Percentiles rank a stretch among this genome's conserved stretches.
Evolutionary conservation across 768 basidiomycete genomes (phyloP).

Genomic region (Leccinum boreale): DNA sequence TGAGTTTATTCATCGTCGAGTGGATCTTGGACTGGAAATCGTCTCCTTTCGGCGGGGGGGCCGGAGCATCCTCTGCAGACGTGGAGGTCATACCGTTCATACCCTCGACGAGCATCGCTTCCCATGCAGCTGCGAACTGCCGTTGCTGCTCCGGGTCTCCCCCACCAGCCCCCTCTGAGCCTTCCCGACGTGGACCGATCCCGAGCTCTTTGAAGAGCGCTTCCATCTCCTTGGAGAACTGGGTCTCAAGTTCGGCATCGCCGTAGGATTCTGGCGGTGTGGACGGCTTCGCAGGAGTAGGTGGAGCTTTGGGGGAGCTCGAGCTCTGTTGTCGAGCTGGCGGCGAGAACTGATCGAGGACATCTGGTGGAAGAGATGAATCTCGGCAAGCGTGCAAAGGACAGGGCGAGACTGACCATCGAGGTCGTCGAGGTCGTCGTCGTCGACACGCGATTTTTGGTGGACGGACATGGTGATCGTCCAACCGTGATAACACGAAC

Average conservation of each 20-base stretch:
- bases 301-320: slow-evolving; percentile 11
- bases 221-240: slow-evolving; percentile 46
- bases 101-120: slow-evolving; percentile 63
- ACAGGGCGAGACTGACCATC: slow-evolving; percentile 33
- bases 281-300: slow-evolving; percentile 16
- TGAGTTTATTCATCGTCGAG: slow-evolving; percentile 71
- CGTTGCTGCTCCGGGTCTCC: slow-evolving; percentile 29
- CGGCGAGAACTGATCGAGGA: slow-evolving; percentile 44
- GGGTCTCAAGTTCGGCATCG: slow-evolving; percentile 32
- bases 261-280: slow-evolving; percentile 10
- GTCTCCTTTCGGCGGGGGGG: slow-evolving; percentile 19
- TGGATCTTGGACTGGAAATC: slow-evolving; percentile 70
- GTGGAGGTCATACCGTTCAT: slow-evolving; percentile 39
- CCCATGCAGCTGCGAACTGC: slow-evolving; percentile 60
- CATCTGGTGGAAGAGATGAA: slow-evolving; percentile 35
- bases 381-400: neutral
- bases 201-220: slow-evolving; percentile 32
- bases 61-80: neutral
- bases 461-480: neutral
- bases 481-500: neutral
- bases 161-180: slow-evolving; percentile 6
- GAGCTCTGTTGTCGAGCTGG: slow-evolving; percentile 8
- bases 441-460: slow-evolving; percentile 24
- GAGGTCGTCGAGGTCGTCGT: slow-evolving; percentile 40
- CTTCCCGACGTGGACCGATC: slow-evolving; percentile 11